These are phyloP conservation scores for Cyberlindnera japonica DNA, from an alignment of 805 yeast species.

Conservation along the genomic window DNA sequence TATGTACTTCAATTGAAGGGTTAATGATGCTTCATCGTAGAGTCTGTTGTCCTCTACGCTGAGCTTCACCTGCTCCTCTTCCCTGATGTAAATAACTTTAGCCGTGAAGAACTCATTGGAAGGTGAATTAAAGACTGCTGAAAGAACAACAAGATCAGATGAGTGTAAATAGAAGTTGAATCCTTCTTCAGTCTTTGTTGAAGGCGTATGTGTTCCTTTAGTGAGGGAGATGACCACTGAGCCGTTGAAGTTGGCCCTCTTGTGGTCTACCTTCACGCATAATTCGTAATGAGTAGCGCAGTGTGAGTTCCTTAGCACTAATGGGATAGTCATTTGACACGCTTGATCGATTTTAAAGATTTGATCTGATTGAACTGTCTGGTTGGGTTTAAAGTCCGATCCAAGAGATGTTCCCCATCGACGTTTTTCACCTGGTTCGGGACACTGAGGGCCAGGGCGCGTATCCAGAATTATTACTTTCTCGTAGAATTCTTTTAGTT, in stretches of 20 bases:
- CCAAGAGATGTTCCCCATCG: no score
- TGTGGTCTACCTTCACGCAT: conserved; percentile 36
- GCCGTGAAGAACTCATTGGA: conserved; percentile 34
- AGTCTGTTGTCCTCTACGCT: conserved; percentile 17
- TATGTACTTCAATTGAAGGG: conserved; percentile 16
- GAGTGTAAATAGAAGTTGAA: conserved; percentile 34
- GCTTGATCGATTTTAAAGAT: no score
- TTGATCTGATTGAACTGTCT: no score
- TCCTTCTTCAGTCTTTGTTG: conserved; percentile 1
- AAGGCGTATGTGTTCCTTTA: conserved; percentile 13
- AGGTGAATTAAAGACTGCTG: conserved; percentile 10
- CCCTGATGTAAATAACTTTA: conserved; percentile 31
- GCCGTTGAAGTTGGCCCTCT: conserved; percentile 47
- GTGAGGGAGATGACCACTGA: conserved; percentile 29
- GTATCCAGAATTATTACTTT: no score
- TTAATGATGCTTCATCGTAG: conserved; percentile 7
- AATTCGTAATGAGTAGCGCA: conserved; percentile 36
- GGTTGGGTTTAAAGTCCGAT: no score
- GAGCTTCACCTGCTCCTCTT: conserved; percentile 25
- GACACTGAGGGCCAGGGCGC: no score
- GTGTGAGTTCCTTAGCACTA: conserved; percentile 24
- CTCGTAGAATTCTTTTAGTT: no score
- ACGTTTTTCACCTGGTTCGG: no score
- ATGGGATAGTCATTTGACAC: conserved; percentile 2
- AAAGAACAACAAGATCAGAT: conserved; percentile 30